A percentile compares a stretch with the other conserved stretches of the same genome.
Evolutionary conservation across 106 monocot genomes (phyloP).

Genomic region (Apostasia ramifera): DNA sequence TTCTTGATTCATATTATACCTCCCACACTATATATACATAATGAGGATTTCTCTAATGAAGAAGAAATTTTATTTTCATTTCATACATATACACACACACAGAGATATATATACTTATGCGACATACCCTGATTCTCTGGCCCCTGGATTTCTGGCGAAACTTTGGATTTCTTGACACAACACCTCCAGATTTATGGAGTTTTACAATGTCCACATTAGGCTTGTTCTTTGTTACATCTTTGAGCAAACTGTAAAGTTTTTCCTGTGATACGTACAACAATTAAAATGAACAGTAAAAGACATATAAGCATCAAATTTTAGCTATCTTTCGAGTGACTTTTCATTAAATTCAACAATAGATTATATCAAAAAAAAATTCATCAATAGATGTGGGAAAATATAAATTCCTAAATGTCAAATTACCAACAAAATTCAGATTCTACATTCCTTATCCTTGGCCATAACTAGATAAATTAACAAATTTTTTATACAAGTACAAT

Average conservation of each 20-base stretch:
- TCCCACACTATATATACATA: too few relatives aligned
- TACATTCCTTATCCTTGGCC: too few relatives aligned
- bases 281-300: neutral
- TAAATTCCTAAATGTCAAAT: too few relatives aligned
- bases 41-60: too few relatives aligned
- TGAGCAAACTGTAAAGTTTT: constrained; percentile 88
- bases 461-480: too few relatives aligned
- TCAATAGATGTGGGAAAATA: too few relatives aligned
- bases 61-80: too few relatives aligned
- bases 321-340: neutral
- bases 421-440: too few relatives aligned
- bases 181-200: constrained; percentile 97
- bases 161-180: constrained; percentile 77
- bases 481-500: too few relatives aligned
- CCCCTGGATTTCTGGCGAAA: constrained; percentile 72
- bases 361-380: too few relatives aligned
- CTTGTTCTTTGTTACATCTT: constrained; percentile 70
- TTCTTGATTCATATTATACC: too few relatives aligned
- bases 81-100: neutral
- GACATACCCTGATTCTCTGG: constrained; percentile 60
- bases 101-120: neutral
- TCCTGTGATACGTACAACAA: constrained; percentile 42
- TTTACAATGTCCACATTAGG: constrained; percentile 81
- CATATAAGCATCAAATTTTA: neutral
- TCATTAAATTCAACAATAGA: too few relatives aligned